Evolutionary conservation across 2,329 filamentous ascomycete genomes (phyloP), one percentile per base, ranked within the genome.

Genomic region (Aspergillus tubingensis): DNA sequence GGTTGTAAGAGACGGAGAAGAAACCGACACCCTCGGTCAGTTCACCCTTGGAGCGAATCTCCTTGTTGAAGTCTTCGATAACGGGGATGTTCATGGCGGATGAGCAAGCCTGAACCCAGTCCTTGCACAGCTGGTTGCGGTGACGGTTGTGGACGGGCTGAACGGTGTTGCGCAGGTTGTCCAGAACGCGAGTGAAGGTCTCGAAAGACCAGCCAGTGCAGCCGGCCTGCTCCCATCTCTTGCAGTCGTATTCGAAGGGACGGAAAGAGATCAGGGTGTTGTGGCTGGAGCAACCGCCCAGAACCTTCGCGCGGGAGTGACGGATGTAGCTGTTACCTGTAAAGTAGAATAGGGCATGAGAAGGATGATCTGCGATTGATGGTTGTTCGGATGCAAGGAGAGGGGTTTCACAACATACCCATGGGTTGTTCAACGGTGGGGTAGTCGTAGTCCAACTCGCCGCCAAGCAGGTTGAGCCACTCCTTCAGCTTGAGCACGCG

Each of bases 181-280:
- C 89, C 68, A 95, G 82, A 48, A 92, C 82, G 60, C 91, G 86
- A 78, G 87, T 95, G 77, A 96, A 90, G 62, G 86, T 91, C 73
- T 91, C 87, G 79, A 96, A 96, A 71, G 85, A 87, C 92, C 92
- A 96, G 70, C 92, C 92, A 73, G 85, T 86, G 80, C 90, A 92
- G 62, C 92, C 92, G 72, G 91, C 82, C 32, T 85, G 85, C 71
- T 93, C 88, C 92, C 92, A 96, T 69, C 91, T 85, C 72, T 91
- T 85, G 80, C 91, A 86, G 77, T 96, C 92, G 76, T 96, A 93
- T 76, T 92, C 87, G 73, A 96, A 96, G 7, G 92, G 91, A 25
- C 92, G 87, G 85, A 96, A 96, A 17, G 91, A 95, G 77, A 96
- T 96, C 70, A 96, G 83, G 19, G 92, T 96, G 80, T 96, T 96